Percentiles rank a stretch among this genome's conserved stretches.
Evolutionary conservation across 768 basidiomycete species (phyloP).

Genomic region (Chiua virens): DNA sequence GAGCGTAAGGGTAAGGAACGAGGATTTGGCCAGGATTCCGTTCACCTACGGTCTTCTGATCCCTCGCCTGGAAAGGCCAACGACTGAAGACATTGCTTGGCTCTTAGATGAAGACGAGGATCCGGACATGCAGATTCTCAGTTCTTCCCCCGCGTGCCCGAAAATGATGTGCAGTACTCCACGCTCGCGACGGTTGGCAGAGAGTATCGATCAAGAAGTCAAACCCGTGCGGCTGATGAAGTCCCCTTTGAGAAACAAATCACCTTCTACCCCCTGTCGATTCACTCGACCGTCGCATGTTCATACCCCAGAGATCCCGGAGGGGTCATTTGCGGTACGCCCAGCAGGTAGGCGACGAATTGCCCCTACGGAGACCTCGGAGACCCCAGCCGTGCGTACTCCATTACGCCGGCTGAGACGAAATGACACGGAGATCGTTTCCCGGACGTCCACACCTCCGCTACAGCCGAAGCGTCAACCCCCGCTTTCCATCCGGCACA

Average conservation of each 20-base stretch:
- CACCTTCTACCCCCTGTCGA: conserved; percentile 33
- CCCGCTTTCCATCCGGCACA: conserved; percentile 36
- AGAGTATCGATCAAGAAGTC: conserved; percentile 16
- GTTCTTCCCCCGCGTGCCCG: conserved; percentile 45
- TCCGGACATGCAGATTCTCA: conserved; percentile 48
- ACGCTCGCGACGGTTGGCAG: conserved; percentile 2
- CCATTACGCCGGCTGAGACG: conserved; percentile 34
- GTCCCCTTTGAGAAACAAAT: conserved; percentile 26
- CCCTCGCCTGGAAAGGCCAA: not conserved
- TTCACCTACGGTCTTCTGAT: not conserved
- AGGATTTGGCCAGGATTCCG: not conserved
- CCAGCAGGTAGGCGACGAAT: conserved; percentile 33
- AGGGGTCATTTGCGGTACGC: conserved; percentile 47
- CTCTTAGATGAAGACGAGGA: conserved; percentile 67
- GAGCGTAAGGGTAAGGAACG: conserved; percentile 14
- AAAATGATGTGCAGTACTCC: conserved; percentile 5
- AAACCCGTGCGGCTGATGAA: conserved; percentile 8
- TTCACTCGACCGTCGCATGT: conserved; percentile 19
- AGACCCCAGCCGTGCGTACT: conserved; percentile 28
- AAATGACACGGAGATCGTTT: conserved; percentile 26
- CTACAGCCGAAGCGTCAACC: conserved; percentile 23
- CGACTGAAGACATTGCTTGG: conserved; percentile 58
- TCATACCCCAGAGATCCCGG: conserved; percentile 31
- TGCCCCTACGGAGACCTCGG: conserved; percentile 7
- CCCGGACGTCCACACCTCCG: conserved; percentile 19